Base-by-base conservation (phyloP, 2,329 filamentous ascomycete genomes). In the Colletotrichum camelliae region DNA sequence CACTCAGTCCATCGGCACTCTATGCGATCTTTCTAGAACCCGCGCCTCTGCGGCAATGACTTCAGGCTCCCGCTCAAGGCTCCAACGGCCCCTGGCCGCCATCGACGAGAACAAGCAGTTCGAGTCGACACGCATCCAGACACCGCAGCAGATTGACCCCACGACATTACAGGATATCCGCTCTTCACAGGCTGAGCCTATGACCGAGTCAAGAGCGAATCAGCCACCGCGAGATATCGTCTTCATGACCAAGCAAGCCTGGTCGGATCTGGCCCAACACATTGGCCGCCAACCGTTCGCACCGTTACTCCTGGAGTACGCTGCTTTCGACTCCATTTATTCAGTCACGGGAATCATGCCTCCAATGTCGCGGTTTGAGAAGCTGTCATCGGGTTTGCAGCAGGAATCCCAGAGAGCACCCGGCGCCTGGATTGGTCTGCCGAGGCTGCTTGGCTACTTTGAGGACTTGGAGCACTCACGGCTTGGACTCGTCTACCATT, bases 1-100 rank as follows among this genome's bases (percentile, higher is more conserved):
- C 77, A 96, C 94, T 18, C 91, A 91, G 7, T 95, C 93, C 3
- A 95, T 96, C 82, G 94, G 96, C 83, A 95, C 93, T 0, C 88
- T 96, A 1, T 96, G 94, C 82, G 94, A 96, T 80, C 87, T 96
- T 16, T 95, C 94, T 0, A 87, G 92, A 66, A 93, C 93, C 16
- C 88, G 94, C 24, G 88, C 89, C 1, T 88, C 88, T 1, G 85
- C 84, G 2, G 83, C 84, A 4, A 79, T 83, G 13, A 81, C 84
- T 3, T 80, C 83, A 6, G 80, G 80, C 74, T 82, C 77, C 61
- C 80, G 74, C 77, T 82, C 77, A 80, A 85, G 80, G 74, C 80
- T 83, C 0, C 83, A 83, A 61, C 88, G 86, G 69, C 80, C 85
- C 0, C 79, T 82, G 18, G 79, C 83, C 0, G 82, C 85, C 1